phyloP scores from a whole-genome alignment of 768 basidiomycete species.

The Nidularia pulvinata region DNA sequence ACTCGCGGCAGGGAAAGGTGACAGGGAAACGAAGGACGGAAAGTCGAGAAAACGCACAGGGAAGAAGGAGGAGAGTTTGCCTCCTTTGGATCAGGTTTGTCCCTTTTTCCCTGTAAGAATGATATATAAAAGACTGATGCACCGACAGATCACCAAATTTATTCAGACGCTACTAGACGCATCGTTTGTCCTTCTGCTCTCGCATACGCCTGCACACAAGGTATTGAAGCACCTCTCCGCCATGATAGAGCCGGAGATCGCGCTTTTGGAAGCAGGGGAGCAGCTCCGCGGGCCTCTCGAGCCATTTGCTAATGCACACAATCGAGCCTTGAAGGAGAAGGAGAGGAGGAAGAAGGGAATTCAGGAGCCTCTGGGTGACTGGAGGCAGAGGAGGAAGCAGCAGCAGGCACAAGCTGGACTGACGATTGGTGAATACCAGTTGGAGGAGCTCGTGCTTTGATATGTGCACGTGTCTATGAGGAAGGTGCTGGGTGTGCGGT shows the following conservation, averaged over 20 bases:
- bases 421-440: constrained; percentile 64
- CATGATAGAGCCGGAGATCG: constrained; percentile 56
- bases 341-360: constrained; percentile 22
- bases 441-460: constrained; percentile 70
- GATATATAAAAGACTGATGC: neutral
- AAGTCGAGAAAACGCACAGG: constrained; percentile 15
- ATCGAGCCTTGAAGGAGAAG: constrained; percentile 42
- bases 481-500: no score
- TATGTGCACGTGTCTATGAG: neutral
- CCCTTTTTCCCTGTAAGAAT: neutral
- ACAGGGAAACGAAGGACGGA: constrained; percentile 2
- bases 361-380: constrained; percentile 33
- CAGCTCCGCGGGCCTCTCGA: constrained; percentile 62
- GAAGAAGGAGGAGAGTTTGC: constrained; percentile 24
- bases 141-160: constrained; percentile 52
- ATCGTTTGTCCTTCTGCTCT: constrained; percentile 66
- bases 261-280: constrained; percentile 46
- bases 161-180: constrained; percentile 71
- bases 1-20: no score
- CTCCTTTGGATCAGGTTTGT: constrained; percentile 41
- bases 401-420: constrained; percentile 51
- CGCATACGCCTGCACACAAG: constrained; percentile 58
- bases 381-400: constrained; percentile 52
- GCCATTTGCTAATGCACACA: constrained; percentile 57
- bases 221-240: constrained; percentile 48